Base-by-base conservation (phyloP, 176 grass and related monocot genomes). In the Lolium perenne region DNA sequence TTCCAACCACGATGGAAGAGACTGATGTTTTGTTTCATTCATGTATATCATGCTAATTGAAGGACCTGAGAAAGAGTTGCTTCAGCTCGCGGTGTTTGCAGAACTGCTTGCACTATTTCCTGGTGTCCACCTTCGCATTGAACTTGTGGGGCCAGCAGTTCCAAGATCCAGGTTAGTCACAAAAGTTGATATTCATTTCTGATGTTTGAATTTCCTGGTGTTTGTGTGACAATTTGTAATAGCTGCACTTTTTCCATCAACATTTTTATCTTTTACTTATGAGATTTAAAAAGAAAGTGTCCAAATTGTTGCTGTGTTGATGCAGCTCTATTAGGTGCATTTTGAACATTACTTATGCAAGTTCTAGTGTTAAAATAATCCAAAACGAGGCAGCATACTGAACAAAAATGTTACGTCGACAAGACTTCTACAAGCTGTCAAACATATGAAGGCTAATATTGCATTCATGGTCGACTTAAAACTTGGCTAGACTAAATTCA, bases 51-150 rank as follows among this genome's bases (percentile, higher is more conserved):
- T 79, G 64, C 57, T 56, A 57, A 22, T 50, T 92, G 73, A 89
- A 98, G 96, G 96, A 35, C 93, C 96, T 84, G 93, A 98, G 81
- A 94, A 92, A 81, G 96, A 98, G 71, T 56, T 98, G 25, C 79
- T 78, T 85, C 93, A 95, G 88, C 87, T 98, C 78, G 65, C 56
- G 4, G 84, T 66, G 11, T 98, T 98, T 82, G 90, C 93, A 77
- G 96, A 98, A 72, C 80, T 98, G 66, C 68, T n/a, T 75, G 88
- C 93, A 40, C 82, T 98, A 64, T 92, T 94, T 98, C 93, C 96
- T 68, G 90, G 92, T 51, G 69, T 95, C 38, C 85, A 29, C 23
- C 29, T 98, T 60, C 43, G 84, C 16, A 88, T 98, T 76, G 90
- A 95, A 70, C 85, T 98, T 88, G 90, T 98, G 71, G 96, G 96